Base-by-base conservation (phyloP, 148 eudicot genomes). In the Polygonum maritimum region DNA sequence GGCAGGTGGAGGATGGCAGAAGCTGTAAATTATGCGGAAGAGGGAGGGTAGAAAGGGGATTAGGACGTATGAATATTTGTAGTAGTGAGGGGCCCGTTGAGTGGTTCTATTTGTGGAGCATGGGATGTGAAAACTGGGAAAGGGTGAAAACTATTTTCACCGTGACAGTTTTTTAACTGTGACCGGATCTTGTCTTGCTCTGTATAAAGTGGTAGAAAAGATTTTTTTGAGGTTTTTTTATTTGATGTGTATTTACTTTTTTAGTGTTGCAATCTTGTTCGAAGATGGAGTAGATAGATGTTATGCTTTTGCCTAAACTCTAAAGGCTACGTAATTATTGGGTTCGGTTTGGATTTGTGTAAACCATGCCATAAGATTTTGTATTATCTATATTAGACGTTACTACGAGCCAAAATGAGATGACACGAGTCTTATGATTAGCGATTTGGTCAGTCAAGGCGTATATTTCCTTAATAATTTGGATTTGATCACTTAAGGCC, bases 11-110 rank as follows among this genome's bases (percentile, higher is more conserved):
- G 40, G 21, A 3, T 67, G 71, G 71, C 45, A 67, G 44, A 38
- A 14, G 10, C 1, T 73, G 57, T 57, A 44, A 35, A 12, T 18
- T 65, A 33, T 12, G 33, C 18, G 7, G 10, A 58, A 26, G 54
- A 57, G 33, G 75, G 74, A 65, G 51, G 73, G 78, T 78, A 26
- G 36, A 26, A 63, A 73, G 52, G 48, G 41, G 39, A 21, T 58
- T 65, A 73, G 31, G 71, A 3, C 15, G 71, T 35, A 35, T 26
- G n/a, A 35, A 65, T 22, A 60, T 60, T 22, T 60, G 49, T 48
- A 48, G 49, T 48, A 26, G 65, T 26, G 36, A 8, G 7, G 71
- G 71, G 44, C 45, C 71, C 71, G 16, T 8, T 8, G 35, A 33
- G 31, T 57, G 13, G 63, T 33, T 57, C 63, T 13, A 14, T 4